Percentiles rank a stretch among this genome's conserved stretches.
Evolutionary conservation across 805 yeast genomes (phyloP).

Genomic region (Naumovozyma castellii): DNA sequence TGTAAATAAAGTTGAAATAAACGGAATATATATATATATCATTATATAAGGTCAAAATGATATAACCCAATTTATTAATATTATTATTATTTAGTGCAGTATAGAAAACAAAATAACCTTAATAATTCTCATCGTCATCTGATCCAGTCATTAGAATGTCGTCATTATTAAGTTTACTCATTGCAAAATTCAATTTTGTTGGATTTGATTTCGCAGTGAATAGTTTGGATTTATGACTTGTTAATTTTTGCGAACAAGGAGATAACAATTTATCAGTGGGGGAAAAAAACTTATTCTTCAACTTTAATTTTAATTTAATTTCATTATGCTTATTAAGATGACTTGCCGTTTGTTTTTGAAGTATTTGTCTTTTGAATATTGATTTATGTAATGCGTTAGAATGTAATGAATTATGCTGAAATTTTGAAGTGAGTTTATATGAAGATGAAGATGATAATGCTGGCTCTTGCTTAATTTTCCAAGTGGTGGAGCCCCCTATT

Average conservation of each 20-base stretch:
- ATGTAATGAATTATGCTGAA: no score
- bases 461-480: no score
- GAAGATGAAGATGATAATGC: no score
- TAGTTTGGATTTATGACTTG: slow-evolving; percentile 35
- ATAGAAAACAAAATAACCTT: no score
- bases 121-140: background rate
- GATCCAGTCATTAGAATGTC: background rate
- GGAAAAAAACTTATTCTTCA: slow-evolving; percentile 32
- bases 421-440: background rate
- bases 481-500: no score
- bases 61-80: no score
- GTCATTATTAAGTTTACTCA: background rate
- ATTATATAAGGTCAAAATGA: no score
- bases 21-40: background rate
- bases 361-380: slow-evolving; percentile 14
- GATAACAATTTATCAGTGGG: slow-evolving; percentile 51
- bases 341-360: background rate
- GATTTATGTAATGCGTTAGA: slow-evolving; percentile 13
- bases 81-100: no score
- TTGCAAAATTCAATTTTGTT: slow-evolving; percentile 13
- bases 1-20: background rate
- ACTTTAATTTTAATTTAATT: background rate
- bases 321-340: background rate
- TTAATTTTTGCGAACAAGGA: slow-evolving; percentile 49
- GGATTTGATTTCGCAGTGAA: slow-evolving; percentile 16